A percentile compares a stretch with the other conserved stretches of the same genome.
These are phyloP conservation scores for Rhizopus microsporus DNA, from an alignment of 371 early-diverging fungal species.

Conservation along the genomic window DNA sequence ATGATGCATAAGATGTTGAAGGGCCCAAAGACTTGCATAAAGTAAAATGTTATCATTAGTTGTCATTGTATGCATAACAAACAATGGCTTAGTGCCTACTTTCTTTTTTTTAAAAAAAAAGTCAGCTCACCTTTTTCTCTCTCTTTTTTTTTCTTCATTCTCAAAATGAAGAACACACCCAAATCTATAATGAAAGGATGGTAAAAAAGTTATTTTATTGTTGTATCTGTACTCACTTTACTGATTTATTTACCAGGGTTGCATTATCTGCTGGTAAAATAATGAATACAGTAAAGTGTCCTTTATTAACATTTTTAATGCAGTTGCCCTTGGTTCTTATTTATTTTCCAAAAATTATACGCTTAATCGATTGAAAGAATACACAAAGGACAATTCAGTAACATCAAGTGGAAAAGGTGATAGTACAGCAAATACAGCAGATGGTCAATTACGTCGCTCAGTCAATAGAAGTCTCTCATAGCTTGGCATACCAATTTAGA, in stretches of 20 bases:
- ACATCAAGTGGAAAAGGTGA: conserved; percentile 24
- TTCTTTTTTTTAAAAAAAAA: neutral
- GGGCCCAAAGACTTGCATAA: no score
- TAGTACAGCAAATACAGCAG: neutral
- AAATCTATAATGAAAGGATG: conserved; percentile 24
- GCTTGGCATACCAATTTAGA: no score
- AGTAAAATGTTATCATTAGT: no score
- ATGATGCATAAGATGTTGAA: no score
- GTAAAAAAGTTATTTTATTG: conserved; percentile 2
- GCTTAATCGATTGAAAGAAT: conserved; percentile 17
- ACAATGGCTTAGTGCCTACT: no score
- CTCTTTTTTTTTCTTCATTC: conserved; percentile 1
- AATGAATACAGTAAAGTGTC: neutral
- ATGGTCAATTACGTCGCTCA: conserved; percentile 1
- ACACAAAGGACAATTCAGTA: conserved; percentile 26
- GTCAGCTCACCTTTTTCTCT: conserved; percentile 1
- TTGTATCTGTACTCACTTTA: neutral
- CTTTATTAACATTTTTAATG: neutral
- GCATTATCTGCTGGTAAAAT: conserved; percentile 23
- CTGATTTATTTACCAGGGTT: conserved; percentile 11
- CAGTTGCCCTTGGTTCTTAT: conserved; percentile 27
- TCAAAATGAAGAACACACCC: conserved; percentile 25
- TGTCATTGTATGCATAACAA: no score
- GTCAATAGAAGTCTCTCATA: conserved; percentile 3
- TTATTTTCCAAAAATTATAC: conserved; percentile 25